These are phyloP conservation scores for Chalciporus piperatus DNA, from an alignment of 768 basidiomycete species.

Conservation along the genomic window DNA sequence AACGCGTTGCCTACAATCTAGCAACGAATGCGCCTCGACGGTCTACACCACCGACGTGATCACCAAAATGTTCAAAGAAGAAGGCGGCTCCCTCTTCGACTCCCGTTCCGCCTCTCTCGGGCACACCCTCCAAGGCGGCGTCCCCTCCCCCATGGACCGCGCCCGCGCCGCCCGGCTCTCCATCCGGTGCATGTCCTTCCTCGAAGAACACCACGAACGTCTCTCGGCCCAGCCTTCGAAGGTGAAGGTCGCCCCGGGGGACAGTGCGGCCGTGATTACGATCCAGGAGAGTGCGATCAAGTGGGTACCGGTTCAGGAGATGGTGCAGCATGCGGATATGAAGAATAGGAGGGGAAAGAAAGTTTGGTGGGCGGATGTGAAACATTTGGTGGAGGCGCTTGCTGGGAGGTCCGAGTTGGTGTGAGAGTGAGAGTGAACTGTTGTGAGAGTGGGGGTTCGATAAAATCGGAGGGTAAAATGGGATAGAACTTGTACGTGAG, in stretches of 20 bases:
- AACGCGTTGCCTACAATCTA: too few species aligned
- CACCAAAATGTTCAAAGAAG: constrained; percentile 92
- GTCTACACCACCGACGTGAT: constrained; percentile 92
- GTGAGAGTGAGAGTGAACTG: too few species aligned
- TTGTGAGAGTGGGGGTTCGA: too few species aligned
- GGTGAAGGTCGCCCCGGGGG: constrained; percentile 51
- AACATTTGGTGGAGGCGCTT: constrained; percentile 70
- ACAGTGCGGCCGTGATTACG: constrained; percentile 86
- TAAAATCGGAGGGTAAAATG: too few species aligned
- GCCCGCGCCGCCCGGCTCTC: constrained; percentile 87
- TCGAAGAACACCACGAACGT: constrained; percentile 73
- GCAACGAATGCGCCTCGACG: constrained; percentile 81
- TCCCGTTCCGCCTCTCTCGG: constrained; percentile 94
- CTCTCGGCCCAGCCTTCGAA: constrained; percentile 52
- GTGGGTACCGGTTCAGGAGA: constrained; percentile 83
- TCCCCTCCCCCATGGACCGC: constrained; percentile 93
- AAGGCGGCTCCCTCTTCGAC: constrained; percentile 91
- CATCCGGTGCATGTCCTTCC: constrained; percentile 90
- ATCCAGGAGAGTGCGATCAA: constrained; percentile 79
- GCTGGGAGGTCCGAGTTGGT: constrained; percentile 62
- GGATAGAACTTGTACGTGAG: too few species aligned
- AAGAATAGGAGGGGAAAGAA: constrained; percentile 77
- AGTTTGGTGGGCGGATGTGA: constrained; percentile 75
- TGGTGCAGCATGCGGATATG: constrained; percentile 88
- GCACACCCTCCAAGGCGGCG: constrained; percentile 94